These are phyloP conservation scores for Aspergillus calidoustus DNA, from an alignment of 2,329 filamentous ascomycete genomes.

Conservation along the genomic window DNA sequence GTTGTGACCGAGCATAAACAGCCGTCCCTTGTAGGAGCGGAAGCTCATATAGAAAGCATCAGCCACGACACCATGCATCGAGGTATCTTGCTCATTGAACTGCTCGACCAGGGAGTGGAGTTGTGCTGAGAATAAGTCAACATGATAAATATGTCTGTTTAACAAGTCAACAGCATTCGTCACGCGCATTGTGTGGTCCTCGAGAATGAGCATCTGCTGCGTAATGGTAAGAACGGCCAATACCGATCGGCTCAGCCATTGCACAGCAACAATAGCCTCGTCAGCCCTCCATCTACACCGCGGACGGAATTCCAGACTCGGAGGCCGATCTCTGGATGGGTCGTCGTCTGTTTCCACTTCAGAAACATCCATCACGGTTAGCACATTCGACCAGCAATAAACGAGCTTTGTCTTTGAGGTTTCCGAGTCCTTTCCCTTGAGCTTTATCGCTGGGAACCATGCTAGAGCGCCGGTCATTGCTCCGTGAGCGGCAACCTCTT, in stretches of 20 bases:
- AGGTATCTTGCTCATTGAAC: constrained; percentile 80
- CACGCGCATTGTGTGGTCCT: constrained; percentile 85
- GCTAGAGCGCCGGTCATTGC: constrained; percentile 91
- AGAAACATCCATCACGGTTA: constrained; percentile 89
- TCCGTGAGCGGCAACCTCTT: constrained; percentile 86
- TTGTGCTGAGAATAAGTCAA: constrained; percentile 87
- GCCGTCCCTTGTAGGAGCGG: constrained; percentile 87
- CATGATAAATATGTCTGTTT: constrained; percentile 89
- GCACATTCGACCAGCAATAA: constrained; percentile 98
- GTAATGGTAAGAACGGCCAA: constrained; percentile 91
- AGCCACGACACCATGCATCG: constrained; percentile 93
- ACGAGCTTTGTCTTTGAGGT: constrained; percentile 80
- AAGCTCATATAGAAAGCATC: constrained; percentile 99
- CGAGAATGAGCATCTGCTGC: constrained; percentile 87
- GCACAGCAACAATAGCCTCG: constrained; percentile 92
- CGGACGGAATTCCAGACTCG: constrained; percentile 77
- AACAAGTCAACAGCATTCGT: constrained; percentile 94
- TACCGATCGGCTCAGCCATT: constrained; percentile 95
- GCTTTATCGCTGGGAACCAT: constrained; percentile 94
- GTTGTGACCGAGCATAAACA: constrained; percentile 93
- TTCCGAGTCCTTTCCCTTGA: constrained; percentile 74
- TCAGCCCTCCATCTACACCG: constrained; percentile 91
- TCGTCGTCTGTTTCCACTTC: constrained; percentile 63
- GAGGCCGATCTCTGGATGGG: constrained; percentile 75
- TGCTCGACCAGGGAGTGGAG: constrained; percentile 84